These are phyloP conservation scores for Pavlovales sp. DNA, from an alignment of 208 protist genomes.

Conservation along the genomic window DNA sequence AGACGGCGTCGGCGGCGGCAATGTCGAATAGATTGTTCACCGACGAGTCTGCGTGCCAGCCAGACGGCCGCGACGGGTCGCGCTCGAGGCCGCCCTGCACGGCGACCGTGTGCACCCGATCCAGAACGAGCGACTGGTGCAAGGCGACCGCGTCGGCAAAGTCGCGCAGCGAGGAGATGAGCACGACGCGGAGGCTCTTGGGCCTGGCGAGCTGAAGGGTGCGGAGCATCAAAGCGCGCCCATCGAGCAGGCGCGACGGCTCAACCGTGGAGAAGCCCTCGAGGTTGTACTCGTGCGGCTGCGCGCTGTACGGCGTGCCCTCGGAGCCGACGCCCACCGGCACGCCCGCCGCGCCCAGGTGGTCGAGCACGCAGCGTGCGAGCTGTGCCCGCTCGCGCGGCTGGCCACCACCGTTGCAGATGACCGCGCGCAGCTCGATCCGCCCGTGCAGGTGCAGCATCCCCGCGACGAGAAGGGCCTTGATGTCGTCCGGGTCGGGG, in stretches of 20 bases:
- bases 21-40: background rate
- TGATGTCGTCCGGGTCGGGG: too few species aligned
- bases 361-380: background rate
- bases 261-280: background rate
- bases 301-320: background rate
- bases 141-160: background rate
- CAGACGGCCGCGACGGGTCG: too few species aligned
- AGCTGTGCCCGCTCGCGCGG: background rate
- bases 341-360: background rate
- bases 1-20: background rate
- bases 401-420: background rate
- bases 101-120: background rate
- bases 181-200: background rate
- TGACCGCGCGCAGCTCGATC: background rate
- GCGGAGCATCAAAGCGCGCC: background rate
- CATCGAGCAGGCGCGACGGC: background rate
- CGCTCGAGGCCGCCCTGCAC: background rate
- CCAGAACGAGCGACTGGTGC: background rate
- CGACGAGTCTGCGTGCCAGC: background rate
- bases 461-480: background rate
- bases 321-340: background rate
- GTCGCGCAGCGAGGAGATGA: background rate
- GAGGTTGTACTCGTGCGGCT: background rate
- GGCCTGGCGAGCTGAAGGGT: background rate
- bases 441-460: background rate